Percentiles rank a stretch among this genome's conserved stretches.
phyloP scores from a whole-genome alignment of 2,329 filamentous ascomycete species.

The Periglandula ipomoeae region DNA sequence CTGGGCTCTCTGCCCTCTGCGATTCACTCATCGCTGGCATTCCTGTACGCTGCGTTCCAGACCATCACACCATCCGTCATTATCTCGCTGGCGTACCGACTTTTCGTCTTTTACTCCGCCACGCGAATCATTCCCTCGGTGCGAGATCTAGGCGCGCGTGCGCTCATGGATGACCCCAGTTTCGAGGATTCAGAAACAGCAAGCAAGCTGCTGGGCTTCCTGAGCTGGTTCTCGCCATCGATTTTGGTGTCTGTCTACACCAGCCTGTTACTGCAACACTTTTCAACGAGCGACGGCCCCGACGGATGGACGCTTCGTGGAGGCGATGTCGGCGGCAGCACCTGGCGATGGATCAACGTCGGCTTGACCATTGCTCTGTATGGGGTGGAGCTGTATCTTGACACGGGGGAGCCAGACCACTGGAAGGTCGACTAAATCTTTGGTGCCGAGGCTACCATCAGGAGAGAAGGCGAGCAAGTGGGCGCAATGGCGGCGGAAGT shows the following conservation, averaged over 20 bases:
- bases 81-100: constrained; percentile 86
- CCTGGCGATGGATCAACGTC: constrained; percentile 91
- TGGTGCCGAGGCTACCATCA: background rate
- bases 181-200: constrained; percentile 80
- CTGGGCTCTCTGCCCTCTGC: constrained; percentile 75
- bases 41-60: constrained; percentile 85
- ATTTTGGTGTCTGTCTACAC: constrained; percentile 96
- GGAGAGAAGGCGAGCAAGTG: background rate
- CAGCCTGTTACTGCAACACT: constrained; percentile 89
- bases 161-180: constrained; percentile 73
- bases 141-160: constrained; percentile 73
- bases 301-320: constrained; percentile 80
- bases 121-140: constrained; percentile 94
- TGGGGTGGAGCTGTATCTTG: constrained; percentile 80
- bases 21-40: constrained; percentile 73
- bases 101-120: constrained; percentile 91
- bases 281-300: constrained; percentile 64
- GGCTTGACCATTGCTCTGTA: constrained; percentile 84
- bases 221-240: constrained; percentile 91
- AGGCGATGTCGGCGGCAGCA: constrained; percentile 69
- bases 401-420: constrained; percentile 77
- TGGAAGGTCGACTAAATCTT: constrained; percentile 97
- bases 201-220: constrained; percentile 67
- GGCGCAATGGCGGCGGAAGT: background rate
- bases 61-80: constrained; percentile 94